A percentile compares a stretch with the other conserved stretches of the same genome.
Conservation (phyloP, 208 protist genomes). For the Trichomonas vaginalis region DNA sequence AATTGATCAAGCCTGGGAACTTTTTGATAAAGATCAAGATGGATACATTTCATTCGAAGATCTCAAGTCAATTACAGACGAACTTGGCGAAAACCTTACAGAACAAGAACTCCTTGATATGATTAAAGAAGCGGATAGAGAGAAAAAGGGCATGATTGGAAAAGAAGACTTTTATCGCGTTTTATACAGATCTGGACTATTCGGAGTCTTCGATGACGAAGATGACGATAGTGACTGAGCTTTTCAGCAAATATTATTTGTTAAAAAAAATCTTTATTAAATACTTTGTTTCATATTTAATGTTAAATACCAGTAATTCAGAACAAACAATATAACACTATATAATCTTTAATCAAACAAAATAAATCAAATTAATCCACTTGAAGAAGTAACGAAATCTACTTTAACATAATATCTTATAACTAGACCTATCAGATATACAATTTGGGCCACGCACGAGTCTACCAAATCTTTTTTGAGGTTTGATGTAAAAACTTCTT, state of each 20-base stretch:
- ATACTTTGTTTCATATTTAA: too few species aligned
- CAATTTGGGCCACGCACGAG: background rate
- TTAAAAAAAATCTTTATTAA: too few species aligned
- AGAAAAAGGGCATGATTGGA: background rate
- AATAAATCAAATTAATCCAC: too few species aligned
- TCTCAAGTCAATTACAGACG: background rate
- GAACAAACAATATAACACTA: too few species aligned
- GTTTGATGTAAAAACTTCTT: background rate
- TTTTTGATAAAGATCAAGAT: conserved; percentile 22
- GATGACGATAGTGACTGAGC: background rate
- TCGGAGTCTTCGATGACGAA: background rate
- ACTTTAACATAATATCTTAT: background rate
- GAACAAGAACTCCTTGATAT: conserved; percentile 15
- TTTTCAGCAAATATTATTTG: too few species aligned
- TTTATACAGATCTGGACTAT: background rate
- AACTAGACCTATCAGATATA: background rate
- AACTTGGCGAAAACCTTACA: conserved; percentile 18
- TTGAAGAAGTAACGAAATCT: too few species aligned
- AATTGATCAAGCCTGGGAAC: background rate
- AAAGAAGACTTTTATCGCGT: background rate
- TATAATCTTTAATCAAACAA: too few species aligned
- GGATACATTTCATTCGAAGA: conserved; percentile 4
- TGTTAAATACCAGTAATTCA: too few species aligned
- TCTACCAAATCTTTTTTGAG: background rate
- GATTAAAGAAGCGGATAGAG: conserved; percentile 15